Conservation (phyloP, 768 basidiomycete genomes). For the Kockovaella imperatae region DNA sequence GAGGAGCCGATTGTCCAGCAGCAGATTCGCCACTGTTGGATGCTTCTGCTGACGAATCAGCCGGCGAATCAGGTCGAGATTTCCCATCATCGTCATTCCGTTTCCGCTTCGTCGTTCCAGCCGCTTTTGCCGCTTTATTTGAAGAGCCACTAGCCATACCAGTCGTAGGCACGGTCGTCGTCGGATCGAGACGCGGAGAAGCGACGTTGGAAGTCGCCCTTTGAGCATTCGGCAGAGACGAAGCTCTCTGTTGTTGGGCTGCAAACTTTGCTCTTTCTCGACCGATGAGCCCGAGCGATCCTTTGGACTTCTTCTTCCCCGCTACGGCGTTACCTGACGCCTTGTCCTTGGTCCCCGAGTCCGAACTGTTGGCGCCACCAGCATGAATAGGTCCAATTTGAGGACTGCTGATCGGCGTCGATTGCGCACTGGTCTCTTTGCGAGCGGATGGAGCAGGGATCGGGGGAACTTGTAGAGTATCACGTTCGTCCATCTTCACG, state of each 20-base stretch:
- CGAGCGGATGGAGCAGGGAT: too few relatives aligned
- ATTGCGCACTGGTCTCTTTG: too few relatives aligned
- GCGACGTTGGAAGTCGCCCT: constrained; percentile 1
- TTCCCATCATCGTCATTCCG: constrained; percentile 6
- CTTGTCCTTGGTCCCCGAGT: not conserved
- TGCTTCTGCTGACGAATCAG: too few relatives aligned
- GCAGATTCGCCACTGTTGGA: too few relatives aligned
- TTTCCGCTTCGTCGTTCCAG: not conserved
- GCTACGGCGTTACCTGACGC: not conserved
- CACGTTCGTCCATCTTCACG: too few relatives aligned
- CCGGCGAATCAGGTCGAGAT: too few relatives aligned
- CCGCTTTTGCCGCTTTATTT: not conserved
- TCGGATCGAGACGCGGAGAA: constrained; percentile 9
- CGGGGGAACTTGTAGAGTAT: too few relatives aligned
- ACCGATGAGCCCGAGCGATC: constrained; percentile 14
- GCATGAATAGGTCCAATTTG: too few relatives aligned
- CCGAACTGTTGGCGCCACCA: too few relatives aligned
- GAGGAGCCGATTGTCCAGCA: too few relatives aligned
- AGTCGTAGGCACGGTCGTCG: not conserved
- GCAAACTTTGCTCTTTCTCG: constrained; percentile 24
- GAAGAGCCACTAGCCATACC: too few relatives aligned
- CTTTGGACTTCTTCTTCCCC: not conserved
- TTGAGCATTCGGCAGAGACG: constrained; percentile 19
- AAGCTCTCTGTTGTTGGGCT: constrained; percentile 19
- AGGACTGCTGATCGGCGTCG: too few relatives aligned